Percentiles rank a stretch among this genome's conserved stretches.
These are phyloP conservation scores for Vanrija humicola DNA, from an alignment of 1,284 basidiomycete genomes.

Conservation along the genomic window DNA sequence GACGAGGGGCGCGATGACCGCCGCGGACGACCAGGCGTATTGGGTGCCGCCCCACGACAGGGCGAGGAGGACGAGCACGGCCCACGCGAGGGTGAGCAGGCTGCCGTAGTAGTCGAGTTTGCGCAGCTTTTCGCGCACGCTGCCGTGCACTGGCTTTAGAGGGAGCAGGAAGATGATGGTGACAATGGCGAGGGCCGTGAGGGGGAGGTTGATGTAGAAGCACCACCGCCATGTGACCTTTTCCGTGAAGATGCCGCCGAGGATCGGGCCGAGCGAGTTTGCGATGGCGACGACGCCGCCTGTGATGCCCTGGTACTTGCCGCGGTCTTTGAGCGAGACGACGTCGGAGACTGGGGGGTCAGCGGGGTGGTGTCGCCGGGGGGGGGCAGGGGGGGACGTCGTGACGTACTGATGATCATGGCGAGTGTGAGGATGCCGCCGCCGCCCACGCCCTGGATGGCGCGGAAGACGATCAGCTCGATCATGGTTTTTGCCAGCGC, in stretches of 20 bases:
- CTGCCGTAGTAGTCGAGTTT: slow-evolving; percentile 65
- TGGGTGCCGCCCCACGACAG: slow-evolving; percentile 69
- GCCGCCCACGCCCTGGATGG: slow-evolving; percentile 25
- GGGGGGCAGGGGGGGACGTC: no score
- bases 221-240: slow-evolving; percentile 38
- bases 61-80: slow-evolving; percentile 61
- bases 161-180: slow-evolving; percentile 61
- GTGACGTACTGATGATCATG: slow-evolving; percentile 24
- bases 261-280: slow-evolving; percentile 40
- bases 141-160: slow-evolving; percentile 62
- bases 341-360: slow-evolving; percentile 24
- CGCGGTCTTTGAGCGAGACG: slow-evolving; percentile 41
- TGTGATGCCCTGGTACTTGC: slow-evolving; percentile 45
- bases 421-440: slow-evolving; percentile 32
- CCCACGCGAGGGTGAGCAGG: slow-evolving; percentile 57
- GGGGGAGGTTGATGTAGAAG: slow-evolving; percentile 60
- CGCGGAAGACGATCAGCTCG: slow-evolving; percentile 65
- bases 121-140: slow-evolving; percentile 57
- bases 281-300: slow-evolving; percentile 37
- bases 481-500: slow-evolving; percentile 59
- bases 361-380: neutral
- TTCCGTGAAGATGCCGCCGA: slow-evolving; percentile 42
- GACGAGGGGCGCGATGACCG: slow-evolving; percentile 59
- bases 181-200: slow-evolving; percentile 55
- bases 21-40: slow-evolving; percentile 62